Percentiles rank a stretch among this genome's conserved stretches.
phyloP scores from a whole-genome alignment of 164 flowering plant genomes.

The Vitis rotundifolia region DNA sequence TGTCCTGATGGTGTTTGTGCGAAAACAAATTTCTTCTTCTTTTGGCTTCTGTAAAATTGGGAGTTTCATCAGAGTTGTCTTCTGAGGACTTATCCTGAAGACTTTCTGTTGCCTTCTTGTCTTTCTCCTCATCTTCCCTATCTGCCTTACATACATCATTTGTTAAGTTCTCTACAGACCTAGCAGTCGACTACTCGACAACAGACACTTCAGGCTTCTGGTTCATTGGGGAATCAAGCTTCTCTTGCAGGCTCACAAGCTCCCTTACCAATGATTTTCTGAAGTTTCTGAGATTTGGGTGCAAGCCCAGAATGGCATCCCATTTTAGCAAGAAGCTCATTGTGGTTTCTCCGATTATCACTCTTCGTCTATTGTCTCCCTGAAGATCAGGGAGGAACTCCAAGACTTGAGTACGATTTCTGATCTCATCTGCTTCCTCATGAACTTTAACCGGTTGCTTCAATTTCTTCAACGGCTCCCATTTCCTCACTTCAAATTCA shows the following conservation, averaged over 20 bases:
- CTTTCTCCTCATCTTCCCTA: background rate
- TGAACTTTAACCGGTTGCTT: slow-evolving; percentile 50
- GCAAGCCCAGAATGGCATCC: slow-evolving; percentile 78
- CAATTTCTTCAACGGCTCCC: slow-evolving; percentile 68
- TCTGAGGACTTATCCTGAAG: background rate
- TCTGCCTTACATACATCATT: background rate
- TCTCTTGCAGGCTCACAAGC: slow-evolving; percentile 62
- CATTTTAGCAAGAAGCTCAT: slow-evolving; percentile 66
- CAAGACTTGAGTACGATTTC: slow-evolving; percentile 29
- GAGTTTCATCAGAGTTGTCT: background rate
- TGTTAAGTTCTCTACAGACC: background rate
- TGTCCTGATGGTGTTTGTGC: too few species aligned
- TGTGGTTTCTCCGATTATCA: slow-evolving; percentile 54
- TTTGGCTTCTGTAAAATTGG: background rate
- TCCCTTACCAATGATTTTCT: slow-evolving; percentile 77
- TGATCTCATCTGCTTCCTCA: slow-evolving; percentile 35
- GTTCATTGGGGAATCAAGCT: slow-evolving; percentile 41
- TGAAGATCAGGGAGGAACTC: slow-evolving; percentile 27
- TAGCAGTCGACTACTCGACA: background rate
- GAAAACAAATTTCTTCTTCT: too few species aligned
- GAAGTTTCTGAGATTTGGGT: slow-evolving; percentile 49
- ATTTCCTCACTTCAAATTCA: slow-evolving; percentile 63
- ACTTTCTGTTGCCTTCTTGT: background rate
- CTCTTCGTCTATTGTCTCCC: slow-evolving; percentile 36
- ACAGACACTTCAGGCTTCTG: background rate